These are phyloP conservation scores for Rhododendron vialii DNA, from an alignment of 148 eudicot genomes.

Conservation along the genomic window DNA sequence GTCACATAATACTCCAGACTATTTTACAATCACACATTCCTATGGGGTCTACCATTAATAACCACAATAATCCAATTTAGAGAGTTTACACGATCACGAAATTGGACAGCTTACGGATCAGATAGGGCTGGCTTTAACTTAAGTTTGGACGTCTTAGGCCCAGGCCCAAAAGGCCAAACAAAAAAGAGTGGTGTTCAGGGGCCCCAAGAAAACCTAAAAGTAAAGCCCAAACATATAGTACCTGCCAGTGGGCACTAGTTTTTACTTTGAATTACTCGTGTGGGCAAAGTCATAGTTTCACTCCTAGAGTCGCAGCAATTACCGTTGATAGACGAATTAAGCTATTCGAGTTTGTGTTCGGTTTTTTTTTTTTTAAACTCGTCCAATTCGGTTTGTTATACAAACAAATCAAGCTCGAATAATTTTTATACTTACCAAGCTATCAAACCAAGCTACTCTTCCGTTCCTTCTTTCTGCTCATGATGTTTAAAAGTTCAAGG, in stretches of 20 bases:
- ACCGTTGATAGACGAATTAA: too few relatives aligned
- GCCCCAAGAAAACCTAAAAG: background rate
- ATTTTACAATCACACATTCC: too few relatives aligned
- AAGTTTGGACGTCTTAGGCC: background rate
- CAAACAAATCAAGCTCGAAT: background rate
- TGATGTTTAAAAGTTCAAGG: background rate
- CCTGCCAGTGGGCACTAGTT: background rate
- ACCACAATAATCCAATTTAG: background rate
- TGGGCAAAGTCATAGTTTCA: too few relatives aligned
- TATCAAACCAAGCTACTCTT: background rate
- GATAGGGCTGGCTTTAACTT: background rate
- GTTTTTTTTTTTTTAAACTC: too few relatives aligned
- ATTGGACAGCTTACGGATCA: background rate
- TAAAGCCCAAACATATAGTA: background rate
- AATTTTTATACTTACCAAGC: background rate
- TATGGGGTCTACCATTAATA: background rate
- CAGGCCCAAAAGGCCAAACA: background rate
- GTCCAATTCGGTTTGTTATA: too few relatives aligned
- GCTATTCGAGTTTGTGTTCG: background rate
- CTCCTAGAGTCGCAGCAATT: too few relatives aligned
- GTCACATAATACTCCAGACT: rapidly evolving
- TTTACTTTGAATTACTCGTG: background rate
- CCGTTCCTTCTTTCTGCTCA: background rate
- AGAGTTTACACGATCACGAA: background rate
- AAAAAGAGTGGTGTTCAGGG: background rate